Evolutionary conservation across 805 yeast genomes (phyloP).

Genomic region (Saccharomycopsis sp.): DNA sequence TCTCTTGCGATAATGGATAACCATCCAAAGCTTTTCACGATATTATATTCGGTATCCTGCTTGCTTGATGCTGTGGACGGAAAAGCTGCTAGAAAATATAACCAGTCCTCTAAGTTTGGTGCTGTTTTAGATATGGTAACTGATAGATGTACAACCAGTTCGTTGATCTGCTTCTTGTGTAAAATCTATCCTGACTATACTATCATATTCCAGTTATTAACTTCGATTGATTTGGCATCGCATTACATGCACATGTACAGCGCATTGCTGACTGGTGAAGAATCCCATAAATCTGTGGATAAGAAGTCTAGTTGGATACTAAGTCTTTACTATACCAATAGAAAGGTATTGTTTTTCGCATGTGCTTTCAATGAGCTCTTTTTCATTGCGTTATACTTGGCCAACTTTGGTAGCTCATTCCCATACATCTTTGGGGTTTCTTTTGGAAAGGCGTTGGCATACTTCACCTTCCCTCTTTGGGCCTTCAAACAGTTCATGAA

Average conservation of each 20-base stretch:
- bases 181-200: slow-evolving; percentile 27
- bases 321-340: slow-evolving; percentile 80
- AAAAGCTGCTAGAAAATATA: slow-evolving; percentile 80
- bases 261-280: slow-evolving; percentile 69
- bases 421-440: slow-evolving; percentile 25
- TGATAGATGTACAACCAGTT: slow-evolving; percentile 93
- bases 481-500: slow-evolving; percentile 85
- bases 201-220: slow-evolving; percentile 72
- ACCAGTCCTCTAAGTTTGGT: slow-evolving; percentile 89
- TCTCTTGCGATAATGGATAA: slow-evolving; percentile 77
- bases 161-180: slow-evolving; percentile 82
- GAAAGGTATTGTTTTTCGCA: slow-evolving; percentile 74
- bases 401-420: slow-evolving; percentile 42
- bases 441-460: slow-evolving; percentile 17
- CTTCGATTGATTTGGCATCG: slow-evolving; percentile 81
- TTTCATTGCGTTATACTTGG: slow-evolving; percentile 81
- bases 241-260: slow-evolving; percentile 99
- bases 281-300: slow-evolving; percentile 78
- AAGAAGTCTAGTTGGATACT: slow-evolving; percentile 65
- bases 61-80: slow-evolving; percentile 95
- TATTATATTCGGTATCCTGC: slow-evolving; percentile 80
- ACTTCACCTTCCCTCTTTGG: slow-evolving; percentile 68
- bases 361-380: slow-evolving; percentile 93
- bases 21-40: slow-evolving; percentile 75
- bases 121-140: slow-evolving; percentile 99